Evolutionary conservation across 1,284 basidiomycete species (phyloP), one percentile per base, ranked within the genome.

Genomic region (Puccinia coronata): DNA sequence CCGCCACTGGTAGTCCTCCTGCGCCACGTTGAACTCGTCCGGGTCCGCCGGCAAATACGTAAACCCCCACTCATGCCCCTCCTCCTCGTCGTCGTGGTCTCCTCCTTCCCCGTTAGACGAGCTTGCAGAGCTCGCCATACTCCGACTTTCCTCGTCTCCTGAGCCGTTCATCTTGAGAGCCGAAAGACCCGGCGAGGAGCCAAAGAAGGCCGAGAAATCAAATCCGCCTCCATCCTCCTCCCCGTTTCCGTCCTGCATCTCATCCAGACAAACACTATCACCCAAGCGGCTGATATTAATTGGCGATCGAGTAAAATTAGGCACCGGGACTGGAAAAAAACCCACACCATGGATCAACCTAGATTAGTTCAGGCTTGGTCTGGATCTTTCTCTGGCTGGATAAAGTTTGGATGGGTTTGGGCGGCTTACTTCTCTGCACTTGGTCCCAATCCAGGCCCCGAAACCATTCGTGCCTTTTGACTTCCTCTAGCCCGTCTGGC

Each of bases 201-300:
- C 41, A 43, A 76, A 76, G 28, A 76, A 76, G 0, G n/a, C 57
- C 20, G 74, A 76, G n/a, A 76, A 76, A 65, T 76, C 23, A 43
- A 76, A 76, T 16, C 34, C 25, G 28, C 9, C 25, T 0, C 18
- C 34, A 8, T 36, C 72, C 18, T 72, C 20, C 23, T 49, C 31
- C 16, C 2, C 28, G 6, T 11, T 34, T 2, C 12, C 16, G 1
- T 18, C 59, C 6, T 1, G 9, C 1, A 8, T 39, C 18, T 12
- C 43, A 28, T 47, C 41, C 20, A 16, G 1, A 49, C 67, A 47
- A 2, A 70, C 43, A 43, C 49, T 70, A 25, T 47, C 49, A 5
- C 43, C 67, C 5, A 70, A 9, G 5, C 49, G 67, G 36, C 49
- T 34, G n/a, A 70, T 47, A 23, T 70, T 39, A 2, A 49, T 28